Percentiles rank a stretch among this genome's conserved stretches.
These are phyloP conservation scores for Colletotrichum sp. DNA, from an alignment of 2,329 filamentous ascomycete species.

Conservation along the genomic window DNA sequence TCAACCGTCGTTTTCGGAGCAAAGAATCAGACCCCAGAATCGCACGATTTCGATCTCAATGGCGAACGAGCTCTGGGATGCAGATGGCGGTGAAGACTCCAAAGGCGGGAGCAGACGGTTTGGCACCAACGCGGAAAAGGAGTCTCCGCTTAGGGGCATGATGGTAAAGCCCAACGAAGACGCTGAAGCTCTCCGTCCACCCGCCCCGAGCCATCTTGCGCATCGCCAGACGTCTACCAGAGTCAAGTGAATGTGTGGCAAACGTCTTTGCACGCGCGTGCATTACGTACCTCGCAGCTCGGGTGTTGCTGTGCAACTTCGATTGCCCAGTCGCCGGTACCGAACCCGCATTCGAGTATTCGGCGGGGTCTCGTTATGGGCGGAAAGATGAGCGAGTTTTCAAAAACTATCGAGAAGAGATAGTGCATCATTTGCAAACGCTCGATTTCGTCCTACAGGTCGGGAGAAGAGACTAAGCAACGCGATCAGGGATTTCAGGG, in stretches of 20 bases:
- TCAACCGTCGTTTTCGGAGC: slow-evolving; percentile 13
- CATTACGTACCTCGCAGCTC: slow-evolving; percentile 62
- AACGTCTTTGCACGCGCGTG: not conserved
- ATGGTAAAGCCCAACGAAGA: not conserved
- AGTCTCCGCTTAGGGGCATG: not conserved
- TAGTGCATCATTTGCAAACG: slow-evolving; percentile 68
- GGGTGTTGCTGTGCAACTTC: slow-evolving; percentile 71
- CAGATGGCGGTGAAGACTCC: not conserved
- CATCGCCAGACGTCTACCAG: not conserved
- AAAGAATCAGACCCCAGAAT: not conserved
- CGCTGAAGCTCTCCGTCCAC: not conserved
- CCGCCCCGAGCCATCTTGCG: not conserved
- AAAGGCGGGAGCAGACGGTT: not conserved
- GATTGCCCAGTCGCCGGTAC: slow-evolving; percentile 72
- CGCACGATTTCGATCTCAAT: not conserved
- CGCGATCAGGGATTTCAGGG: not conserved
- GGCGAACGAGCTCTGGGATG: not conserved
- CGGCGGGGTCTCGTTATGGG: slow-evolving; percentile 60
- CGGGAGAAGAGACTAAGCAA: not conserved
- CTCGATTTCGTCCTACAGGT: slow-evolving; percentile 67
- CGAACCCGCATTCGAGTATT: slow-evolving; percentile 76
- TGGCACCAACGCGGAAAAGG: not conserved
- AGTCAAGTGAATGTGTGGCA: not conserved
- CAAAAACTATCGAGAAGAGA: slow-evolving; percentile 68
- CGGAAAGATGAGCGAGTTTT: slow-evolving; percentile 73